Conservation (phyloP, 139 green algal species). For the Auxenochlorella pyrenoidosa region DNA sequence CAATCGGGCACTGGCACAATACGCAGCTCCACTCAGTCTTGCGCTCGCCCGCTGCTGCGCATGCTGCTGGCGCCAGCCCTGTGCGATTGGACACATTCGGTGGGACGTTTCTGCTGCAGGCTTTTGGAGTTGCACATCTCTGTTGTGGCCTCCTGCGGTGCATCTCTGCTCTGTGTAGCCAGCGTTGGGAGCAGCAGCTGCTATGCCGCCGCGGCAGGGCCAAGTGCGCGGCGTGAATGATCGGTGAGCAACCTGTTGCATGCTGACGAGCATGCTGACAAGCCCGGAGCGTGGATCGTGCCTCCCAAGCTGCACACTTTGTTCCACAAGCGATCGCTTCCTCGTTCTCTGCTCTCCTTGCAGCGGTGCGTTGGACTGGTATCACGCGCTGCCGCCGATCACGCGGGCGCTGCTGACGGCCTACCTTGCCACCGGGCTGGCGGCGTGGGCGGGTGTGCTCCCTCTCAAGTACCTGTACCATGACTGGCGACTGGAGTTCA, state of each 20-base stretch:
- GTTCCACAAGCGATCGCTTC: neutral
- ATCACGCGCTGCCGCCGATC: conserved; percentile 34
- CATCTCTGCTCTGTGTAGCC: too few relatives aligned
- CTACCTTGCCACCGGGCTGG: conserved; percentile 40
- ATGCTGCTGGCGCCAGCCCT: too few relatives aligned
- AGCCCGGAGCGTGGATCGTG: neutral
- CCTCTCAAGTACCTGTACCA: conserved; percentile 33
- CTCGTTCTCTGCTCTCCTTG: neutral
- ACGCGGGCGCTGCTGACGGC: conserved; percentile 30
- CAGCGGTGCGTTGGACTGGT: conserved; percentile 38
- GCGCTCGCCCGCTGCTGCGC: too few relatives aligned
- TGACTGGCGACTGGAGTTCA: conserved; percentile 31
- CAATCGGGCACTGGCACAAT: too few relatives aligned
- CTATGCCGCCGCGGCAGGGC: conserved; percentile 9
- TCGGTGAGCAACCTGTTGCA: neutral
- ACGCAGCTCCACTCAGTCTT: too few relatives aligned
- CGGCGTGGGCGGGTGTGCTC: conserved; percentile 14
- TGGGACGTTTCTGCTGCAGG: too few relatives aligned
- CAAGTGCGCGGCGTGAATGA: conserved; percentile 6
- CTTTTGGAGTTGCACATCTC: too few relatives aligned
- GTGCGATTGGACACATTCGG: too few relatives aligned
- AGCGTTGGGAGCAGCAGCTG: neutral
- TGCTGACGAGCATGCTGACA: neutral
- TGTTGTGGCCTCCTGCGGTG: too few relatives aligned
- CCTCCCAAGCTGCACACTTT: neutral